These are phyloP conservation scores for Gloeostereum incarnatum DNA, from an alignment of 768 basidiomycete species.

Conservation along the genomic window DNA sequence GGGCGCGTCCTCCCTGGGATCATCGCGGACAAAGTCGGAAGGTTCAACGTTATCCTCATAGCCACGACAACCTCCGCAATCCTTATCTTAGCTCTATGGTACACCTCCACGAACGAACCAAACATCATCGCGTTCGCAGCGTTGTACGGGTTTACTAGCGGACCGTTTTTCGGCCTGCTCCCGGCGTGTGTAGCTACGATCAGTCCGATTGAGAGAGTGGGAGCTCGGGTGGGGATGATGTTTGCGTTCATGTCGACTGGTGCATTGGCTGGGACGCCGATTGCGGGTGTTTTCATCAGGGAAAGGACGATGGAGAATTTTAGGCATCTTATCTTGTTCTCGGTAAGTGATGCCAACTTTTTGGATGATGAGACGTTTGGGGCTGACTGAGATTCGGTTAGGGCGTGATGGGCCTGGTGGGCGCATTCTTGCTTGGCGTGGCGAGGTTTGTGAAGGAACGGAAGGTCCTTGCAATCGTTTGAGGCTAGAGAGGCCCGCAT, in stretches of 20 bases:
- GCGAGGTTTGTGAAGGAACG: slow-evolving; percentile 5
- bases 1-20: slow-evolving; percentile 16
- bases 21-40: slow-evolving; percentile 14
- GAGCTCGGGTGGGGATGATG: slow-evolving; percentile 15
- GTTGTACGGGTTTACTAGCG: slow-evolving; percentile 15
- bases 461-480: slow-evolving; percentile 4
- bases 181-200: slow-evolving; percentile 14
- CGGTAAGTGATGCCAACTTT: slow-evolving; percentile 7
- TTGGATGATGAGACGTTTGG: not conserved
- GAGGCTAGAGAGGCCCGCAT: too few relatives aligned
- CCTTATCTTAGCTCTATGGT: slow-evolving; percentile 15
- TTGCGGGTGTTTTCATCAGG: slow-evolving; percentile 14
- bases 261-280: slow-evolving; percentile 16
- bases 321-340: slow-evolving; percentile 15
- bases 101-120: slow-evolving; percentile 11
- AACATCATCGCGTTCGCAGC: slow-evolving; percentile 15
- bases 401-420: slow-evolving; percentile 9
- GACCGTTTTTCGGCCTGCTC: slow-evolving; percentile 15
- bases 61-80: slow-evolving; percentile 11
- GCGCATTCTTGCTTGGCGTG: slow-evolving; percentile 6
- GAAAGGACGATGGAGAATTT: slow-evolving; percentile 10
- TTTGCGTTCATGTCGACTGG: slow-evolving; percentile 15
- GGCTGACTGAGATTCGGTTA: not conserved
- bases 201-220: slow-evolving; percentile 15
- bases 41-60: slow-evolving; percentile 14